Percentiles rank a stretch among this genome's conserved stretches.
These are phyloP conservation scores for Neofusicoccum parvum DNA, from an alignment of 2,329 filamentous ascomycete species.

Conservation along the genomic window DNA sequence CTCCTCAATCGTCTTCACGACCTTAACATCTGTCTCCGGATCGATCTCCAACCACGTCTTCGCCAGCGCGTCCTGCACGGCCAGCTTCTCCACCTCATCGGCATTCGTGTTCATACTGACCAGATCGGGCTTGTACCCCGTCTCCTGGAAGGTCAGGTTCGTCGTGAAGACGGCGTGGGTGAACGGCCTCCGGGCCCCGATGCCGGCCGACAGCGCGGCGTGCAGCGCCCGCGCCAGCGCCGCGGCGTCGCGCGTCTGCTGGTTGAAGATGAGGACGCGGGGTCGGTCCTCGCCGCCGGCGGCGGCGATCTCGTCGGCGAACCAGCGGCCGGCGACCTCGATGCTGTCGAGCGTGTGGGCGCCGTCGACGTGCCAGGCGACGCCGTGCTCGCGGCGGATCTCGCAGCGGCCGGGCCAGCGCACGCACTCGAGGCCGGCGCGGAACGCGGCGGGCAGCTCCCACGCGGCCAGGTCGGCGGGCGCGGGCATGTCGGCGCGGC, in stretches of 20 bases:
- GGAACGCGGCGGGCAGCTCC: slow-evolving; percentile 62
- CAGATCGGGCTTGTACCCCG: slow-evolving; percentile 65
- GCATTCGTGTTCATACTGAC: slow-evolving; percentile 64
- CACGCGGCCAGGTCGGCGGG: slow-evolving; percentile 37
- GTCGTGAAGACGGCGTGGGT: slow-evolving; percentile 78
- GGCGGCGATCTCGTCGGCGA: slow-evolving; percentile 51
- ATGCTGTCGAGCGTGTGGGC: slow-evolving; percentile 88
- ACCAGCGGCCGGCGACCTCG: slow-evolving; percentile 75
- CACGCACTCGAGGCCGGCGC: slow-evolving; percentile 66
- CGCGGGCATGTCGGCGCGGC: slow-evolving; percentile 42
- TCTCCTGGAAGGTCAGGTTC: slow-evolving; percentile 67
- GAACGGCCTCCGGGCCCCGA: slow-evolving; percentile 55
- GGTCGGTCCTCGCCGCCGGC: slow-evolving; percentile 33
- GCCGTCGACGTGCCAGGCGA: slow-evolving; percentile 82
- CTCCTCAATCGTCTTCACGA: slow-evolving; percentile 68
- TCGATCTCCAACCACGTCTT: slow-evolving; percentile 55
- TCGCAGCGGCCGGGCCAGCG: slow-evolving; percentile 79
- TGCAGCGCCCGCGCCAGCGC: slow-evolving; percentile 67
- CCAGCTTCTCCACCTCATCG: slow-evolving; percentile 59
- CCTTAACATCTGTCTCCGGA: slow-evolving; percentile 51
- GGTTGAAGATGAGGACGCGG: slow-evolving; percentile 82
- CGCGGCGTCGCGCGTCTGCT: slow-evolving; percentile 78
- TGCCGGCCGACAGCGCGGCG: slow-evolving; percentile 51
- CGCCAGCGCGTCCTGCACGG: slow-evolving; percentile 70
- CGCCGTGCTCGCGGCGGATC: slow-evolving; percentile 55